Conservation (phyloP, 257 asterid species). For the Craterostigma plantagineum region DNA sequence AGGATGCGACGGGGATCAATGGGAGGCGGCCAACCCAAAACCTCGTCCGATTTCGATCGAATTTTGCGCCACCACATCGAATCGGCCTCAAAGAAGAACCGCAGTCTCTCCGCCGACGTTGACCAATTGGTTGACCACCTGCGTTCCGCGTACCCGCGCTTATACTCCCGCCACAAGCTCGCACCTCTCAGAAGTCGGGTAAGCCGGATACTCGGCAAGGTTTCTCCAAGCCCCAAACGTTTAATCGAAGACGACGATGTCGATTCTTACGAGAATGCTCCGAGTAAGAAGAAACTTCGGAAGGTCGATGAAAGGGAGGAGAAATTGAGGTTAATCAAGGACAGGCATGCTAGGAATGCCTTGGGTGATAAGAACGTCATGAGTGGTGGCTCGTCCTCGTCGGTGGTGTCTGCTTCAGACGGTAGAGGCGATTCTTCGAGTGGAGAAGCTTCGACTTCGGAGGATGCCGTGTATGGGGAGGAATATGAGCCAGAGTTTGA, state of each 20-base stretch:
- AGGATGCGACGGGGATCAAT: too few species aligned
- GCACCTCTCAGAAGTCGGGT: too few species aligned
- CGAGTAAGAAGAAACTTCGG: constrained; percentile 13
- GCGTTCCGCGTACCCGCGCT: constrained; percentile 29
- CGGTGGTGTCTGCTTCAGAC: constrained; percentile 16
- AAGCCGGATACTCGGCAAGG: too few species aligned
- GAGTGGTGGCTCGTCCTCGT: constrained; percentile 19
- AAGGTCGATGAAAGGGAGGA: constrained; percentile 29
- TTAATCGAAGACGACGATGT: constrained; percentile 10
- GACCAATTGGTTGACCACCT: too few species aligned
- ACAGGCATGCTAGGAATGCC: constrained; percentile 21
- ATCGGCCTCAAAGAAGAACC: constrained; percentile 9
- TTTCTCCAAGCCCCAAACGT: constrained; percentile 3
- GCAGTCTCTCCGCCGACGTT: constrained; percentile 16
- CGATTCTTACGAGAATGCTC: constrained; percentile 6
- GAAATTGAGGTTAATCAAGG: constrained; percentile 31
- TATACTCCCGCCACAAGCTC: constrained; percentile 21
- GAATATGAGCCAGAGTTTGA: constrained; percentile 49
- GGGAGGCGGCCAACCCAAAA: neutral
- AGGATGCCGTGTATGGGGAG: constrained; percentile 40
- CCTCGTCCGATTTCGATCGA: constrained; percentile 12
- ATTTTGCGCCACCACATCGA: constrained; percentile 30
- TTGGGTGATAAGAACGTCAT: constrained; percentile 6
- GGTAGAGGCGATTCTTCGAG: too few species aligned
- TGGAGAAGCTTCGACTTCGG: constrained; percentile 33